Conservation (phyloP, 352 stramenopile species). For the Phytophthora cactorum region DNA sequence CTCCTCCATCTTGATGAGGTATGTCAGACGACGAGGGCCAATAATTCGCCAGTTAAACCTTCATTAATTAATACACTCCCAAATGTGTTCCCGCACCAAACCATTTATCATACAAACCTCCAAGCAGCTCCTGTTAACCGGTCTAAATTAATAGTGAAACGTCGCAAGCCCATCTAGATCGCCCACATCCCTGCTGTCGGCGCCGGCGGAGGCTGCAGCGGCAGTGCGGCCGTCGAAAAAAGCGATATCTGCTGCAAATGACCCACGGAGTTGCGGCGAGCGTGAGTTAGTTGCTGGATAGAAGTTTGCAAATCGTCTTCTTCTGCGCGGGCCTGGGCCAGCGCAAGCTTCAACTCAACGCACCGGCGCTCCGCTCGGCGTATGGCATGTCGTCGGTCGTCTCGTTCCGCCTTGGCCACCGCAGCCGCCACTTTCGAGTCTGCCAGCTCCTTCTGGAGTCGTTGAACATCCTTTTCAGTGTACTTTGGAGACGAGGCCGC, state of each 20-base stretch:
- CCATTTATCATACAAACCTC: background rate
- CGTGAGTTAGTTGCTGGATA: constrained; percentile 54
- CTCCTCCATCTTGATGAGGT: constrained; percentile 14
- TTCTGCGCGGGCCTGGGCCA: constrained; percentile 62
- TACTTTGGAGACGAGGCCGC: constrained; percentile 23
- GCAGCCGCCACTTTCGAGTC: constrained; percentile 70
- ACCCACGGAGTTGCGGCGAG: constrained; percentile 53
- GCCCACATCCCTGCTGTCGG: constrained; percentile 23
- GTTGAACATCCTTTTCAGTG: constrained; percentile 65
- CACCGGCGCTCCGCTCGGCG: constrained; percentile 69
- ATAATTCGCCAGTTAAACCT: background rate
- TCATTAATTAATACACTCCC: background rate
- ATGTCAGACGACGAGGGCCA: background rate
- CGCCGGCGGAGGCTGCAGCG: constrained; percentile 28
- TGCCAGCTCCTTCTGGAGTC: constrained; percentile 67
- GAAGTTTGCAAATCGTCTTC: constrained; percentile 71
- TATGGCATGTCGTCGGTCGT: constrained; percentile 65
- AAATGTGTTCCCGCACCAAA: background rate
- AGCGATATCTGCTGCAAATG: constrained; percentile 67
- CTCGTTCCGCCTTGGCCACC: constrained; percentile 61
- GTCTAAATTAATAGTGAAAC: constrained; percentile 24
- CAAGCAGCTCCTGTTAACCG: constrained; percentile 1
- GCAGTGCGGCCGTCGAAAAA: constrained; percentile 45
- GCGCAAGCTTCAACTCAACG: constrained; percentile 64
- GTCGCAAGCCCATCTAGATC: constrained; percentile 12